Evolutionary conservation across 2,329 filamentous ascomycete genomes (phyloP), one percentile per base, ranked within the genome.

Genomic region (Seiridium cupressi): DNA sequence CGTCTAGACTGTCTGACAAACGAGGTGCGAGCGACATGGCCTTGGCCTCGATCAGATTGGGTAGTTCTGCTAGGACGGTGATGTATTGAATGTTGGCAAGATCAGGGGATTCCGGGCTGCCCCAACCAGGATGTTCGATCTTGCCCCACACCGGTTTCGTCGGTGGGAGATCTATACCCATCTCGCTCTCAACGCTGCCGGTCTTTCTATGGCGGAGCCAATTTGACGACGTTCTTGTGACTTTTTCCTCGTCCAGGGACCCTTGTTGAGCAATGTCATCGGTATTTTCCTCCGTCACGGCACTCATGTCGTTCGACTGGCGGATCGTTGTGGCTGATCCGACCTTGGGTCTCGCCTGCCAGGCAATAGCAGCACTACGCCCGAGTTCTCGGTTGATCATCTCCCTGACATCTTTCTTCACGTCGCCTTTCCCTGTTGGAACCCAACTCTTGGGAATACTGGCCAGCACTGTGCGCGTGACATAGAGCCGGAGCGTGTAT

Each of bases 51-150:
- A 98, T 91, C 35, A 98, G 82, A 70, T 96, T 89, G 1, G 93
- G 92, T 32, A 99, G 81, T 74, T 98, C 94, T 44, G 84, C 82
- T 18, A 97, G 81, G 32, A 99, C 92, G 2, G 87, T 87, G 66
- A 82, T 84, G 74, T 96, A 98, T 64, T 96, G 88, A n/a, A 98
- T 77, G 69, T 92, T 87, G 4, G 92, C 88, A 18, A 95, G 77
- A 69, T 95, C 90, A 7, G 84, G 79, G 1, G 87, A 89, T 36
- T 85, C 84, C 5, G 94, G 94, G 2, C 92, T 91, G 2, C 90
- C 89, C 94, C 95, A 98, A 56, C 94, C 95, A 13, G 87, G 81
- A 72, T 99, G 95, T 61, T 91, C 86, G 57, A 98, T 87, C n/a
- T 86, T 78, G 31, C 91, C 92, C 94, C 94, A 98, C 31, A 85